Percentiles rank a stretch among this genome's conserved stretches.
phyloP scores from a whole-genome alignment of 257 asterid genomes.

The Plectranthus barbatus region DNA sequence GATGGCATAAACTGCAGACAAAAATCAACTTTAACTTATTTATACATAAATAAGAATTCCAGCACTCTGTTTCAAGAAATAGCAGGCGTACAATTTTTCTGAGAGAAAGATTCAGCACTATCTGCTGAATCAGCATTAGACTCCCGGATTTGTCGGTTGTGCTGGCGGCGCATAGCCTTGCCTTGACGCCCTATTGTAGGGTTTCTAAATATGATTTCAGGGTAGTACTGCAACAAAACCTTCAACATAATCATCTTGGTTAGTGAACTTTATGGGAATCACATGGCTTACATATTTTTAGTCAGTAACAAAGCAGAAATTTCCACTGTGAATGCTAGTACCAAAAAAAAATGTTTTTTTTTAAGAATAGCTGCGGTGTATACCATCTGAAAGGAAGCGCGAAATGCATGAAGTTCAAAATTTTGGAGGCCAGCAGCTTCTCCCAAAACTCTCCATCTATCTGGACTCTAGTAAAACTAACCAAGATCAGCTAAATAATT shows the following conservation, averaged over 20 bases:
- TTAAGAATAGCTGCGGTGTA: background rate
- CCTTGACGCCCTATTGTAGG: constrained; percentile 90
- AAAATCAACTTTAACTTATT: background rate
- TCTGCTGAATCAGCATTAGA: constrained; percentile 23
- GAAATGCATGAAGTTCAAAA: constrained; percentile 82
- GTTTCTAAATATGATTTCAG: constrained; percentile 41
- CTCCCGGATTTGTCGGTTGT: constrained; percentile 52
- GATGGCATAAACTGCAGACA: background rate
- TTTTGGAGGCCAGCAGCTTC: constrained; percentile 61
- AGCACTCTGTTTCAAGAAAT: background rate
- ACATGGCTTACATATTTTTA: background rate
- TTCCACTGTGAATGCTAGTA: background rate
- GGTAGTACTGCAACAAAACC: constrained; percentile 64
- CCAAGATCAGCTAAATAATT: constrained; percentile 5
- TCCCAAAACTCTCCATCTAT: constrained; percentile 73
- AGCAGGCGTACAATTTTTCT: constrained; percentile 12
- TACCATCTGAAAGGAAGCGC: constrained; percentile 96
- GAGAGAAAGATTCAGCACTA: constrained; percentile 16
- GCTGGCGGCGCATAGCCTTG: constrained; percentile 90
- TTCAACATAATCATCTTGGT: constrained; percentile 29
- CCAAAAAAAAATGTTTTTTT: background rate
- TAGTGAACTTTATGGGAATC: background rate
- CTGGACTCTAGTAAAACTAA: constrained; percentile 58
- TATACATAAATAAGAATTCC: background rate
- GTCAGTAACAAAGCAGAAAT: background rate